phyloP scores from a whole-genome alignment of 2,329 filamentous ascomycete species.

The Allantophomopsis cytisporea region DNA sequence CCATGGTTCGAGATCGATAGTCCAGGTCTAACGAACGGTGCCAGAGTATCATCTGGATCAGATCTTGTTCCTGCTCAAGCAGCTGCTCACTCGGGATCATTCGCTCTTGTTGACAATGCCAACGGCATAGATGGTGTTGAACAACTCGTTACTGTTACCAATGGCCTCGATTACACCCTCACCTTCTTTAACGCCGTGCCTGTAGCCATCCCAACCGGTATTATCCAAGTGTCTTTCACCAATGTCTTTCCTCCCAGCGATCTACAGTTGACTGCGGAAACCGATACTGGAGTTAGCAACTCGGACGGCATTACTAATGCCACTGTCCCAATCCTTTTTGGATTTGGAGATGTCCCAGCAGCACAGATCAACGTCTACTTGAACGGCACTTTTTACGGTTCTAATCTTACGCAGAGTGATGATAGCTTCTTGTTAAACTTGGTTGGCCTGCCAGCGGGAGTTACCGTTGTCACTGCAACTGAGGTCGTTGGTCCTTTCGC shows the following conservation, averaged over 20 bases:
- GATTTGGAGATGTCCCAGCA: background rate
- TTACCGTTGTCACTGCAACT: too few species aligned
- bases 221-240: too few species aligned
- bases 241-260: background rate
- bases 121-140: background rate
- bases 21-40: background rate
- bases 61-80: too few species aligned
- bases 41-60: background rate
- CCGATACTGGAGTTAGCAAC: background rate
- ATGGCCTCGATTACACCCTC: background rate
- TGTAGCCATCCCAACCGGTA: too few species aligned
- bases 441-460: too few species aligned
- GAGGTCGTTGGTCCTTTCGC: too few species aligned
- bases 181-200: background rate
- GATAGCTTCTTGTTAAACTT: too few species aligned
- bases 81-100: background rate
- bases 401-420: background rate
- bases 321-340: background rate
- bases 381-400: background rate
- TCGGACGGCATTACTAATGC: background rate
- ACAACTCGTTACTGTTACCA: background rate
- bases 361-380: background rate
- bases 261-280: background rate
- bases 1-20: background rate
- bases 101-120: background rate